Evolutionary conservation across 176 grass and related monocot genomes (phyloP).

Genomic region (Oryza nivara): DNA sequence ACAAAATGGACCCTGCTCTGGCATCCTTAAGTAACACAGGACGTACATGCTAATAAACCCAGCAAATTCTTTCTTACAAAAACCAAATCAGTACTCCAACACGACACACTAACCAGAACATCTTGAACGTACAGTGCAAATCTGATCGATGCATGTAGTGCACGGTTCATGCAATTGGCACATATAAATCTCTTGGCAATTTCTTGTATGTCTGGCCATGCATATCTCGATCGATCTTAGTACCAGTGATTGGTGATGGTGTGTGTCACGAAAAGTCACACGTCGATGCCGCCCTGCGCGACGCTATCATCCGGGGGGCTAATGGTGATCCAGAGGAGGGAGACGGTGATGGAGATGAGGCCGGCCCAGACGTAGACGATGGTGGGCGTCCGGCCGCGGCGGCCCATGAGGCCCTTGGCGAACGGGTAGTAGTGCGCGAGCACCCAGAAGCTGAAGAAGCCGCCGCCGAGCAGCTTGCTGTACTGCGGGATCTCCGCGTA

Average conservation of each 20-base stretch:
- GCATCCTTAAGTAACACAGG: neutral
- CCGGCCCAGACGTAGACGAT: conserved; percentile 81
- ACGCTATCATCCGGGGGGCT: conserved; percentile 58
- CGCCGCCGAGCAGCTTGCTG: conserved; percentile 74
- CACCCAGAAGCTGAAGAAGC: conserved; percentile 95
- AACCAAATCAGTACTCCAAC: neutral
- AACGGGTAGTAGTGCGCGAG: conserved; percentile 87
- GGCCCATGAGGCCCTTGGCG: conserved; percentile 84
- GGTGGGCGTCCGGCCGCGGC: conserved; percentile 60
- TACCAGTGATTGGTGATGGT: neutral
- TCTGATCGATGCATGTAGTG: neutral
- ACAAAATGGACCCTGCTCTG: neutral
- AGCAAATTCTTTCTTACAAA: neutral
- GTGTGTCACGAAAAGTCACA: neutral
- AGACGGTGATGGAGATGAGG: conserved; percentile 78
- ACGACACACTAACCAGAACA: too few species aligned
- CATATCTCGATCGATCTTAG: neutral
- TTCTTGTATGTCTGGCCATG: neutral
- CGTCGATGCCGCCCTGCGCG: conserved; percentile 39
- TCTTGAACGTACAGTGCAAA: neutral
- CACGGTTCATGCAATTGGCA: neutral
- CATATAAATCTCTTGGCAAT: neutral
- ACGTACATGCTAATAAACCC: neutral
- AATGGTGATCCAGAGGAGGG: conserved; percentile 76
- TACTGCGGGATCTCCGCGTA: conserved; percentile 91